Evolutionary conservation across 495 filamentous ascomycete species (phyloP).

Genomic region (Penicillium steckii): DNA sequence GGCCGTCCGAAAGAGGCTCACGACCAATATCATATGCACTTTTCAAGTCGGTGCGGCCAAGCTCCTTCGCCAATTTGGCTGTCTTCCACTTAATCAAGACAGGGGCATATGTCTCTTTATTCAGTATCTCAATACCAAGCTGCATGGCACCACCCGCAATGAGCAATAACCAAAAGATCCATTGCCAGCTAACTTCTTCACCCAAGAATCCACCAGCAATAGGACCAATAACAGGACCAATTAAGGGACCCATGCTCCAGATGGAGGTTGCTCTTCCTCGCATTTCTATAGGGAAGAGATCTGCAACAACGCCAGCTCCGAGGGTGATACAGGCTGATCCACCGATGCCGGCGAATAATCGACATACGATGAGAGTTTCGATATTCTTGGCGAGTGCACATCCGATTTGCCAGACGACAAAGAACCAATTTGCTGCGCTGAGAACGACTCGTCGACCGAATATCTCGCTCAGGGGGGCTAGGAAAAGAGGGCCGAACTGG

Average conservation of each 20-base stretch:
- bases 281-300: slow-evolving; percentile 55
- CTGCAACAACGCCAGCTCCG: slow-evolving; percentile 56
- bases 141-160: slow-evolving; percentile 44
- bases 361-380: slow-evolving; percentile 58
- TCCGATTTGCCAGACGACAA: slow-evolving; percentile 62
- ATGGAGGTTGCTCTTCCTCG: slow-evolving; percentile 61
- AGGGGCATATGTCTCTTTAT: slow-evolving; percentile 51
- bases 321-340: slow-evolving; percentile 45
- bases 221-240: slow-evolving; percentile 52
- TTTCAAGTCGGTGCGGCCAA: slow-evolving; percentile 40
- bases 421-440: slow-evolving; percentile 47
- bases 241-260: slow-evolving; percentile 49
- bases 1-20: neutral
- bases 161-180: slow-evolving; percentile 61
- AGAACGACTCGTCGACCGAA: slow-evolving; percentile 56
- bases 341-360: slow-evolving; percentile 62
- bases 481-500: slow-evolving; percentile 39
- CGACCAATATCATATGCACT: slow-evolving; percentile 20
- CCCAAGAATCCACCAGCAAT: slow-evolving; percentile 55
- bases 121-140: slow-evolving; percentile 44
- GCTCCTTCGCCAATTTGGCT: slow-evolving; percentile 35
- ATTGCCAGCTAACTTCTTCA: slow-evolving; percentile 55
- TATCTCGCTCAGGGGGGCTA: slow-evolving; percentile 52
- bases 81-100: slow-evolving; percentile 51
- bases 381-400: slow-evolving; percentile 65